Evolutionary conservation across 1,284 basidiomycete genomes (phyloP), one percentile per base, ranked within the genome.

Genomic region (Trichosporon inkin): DNA sequence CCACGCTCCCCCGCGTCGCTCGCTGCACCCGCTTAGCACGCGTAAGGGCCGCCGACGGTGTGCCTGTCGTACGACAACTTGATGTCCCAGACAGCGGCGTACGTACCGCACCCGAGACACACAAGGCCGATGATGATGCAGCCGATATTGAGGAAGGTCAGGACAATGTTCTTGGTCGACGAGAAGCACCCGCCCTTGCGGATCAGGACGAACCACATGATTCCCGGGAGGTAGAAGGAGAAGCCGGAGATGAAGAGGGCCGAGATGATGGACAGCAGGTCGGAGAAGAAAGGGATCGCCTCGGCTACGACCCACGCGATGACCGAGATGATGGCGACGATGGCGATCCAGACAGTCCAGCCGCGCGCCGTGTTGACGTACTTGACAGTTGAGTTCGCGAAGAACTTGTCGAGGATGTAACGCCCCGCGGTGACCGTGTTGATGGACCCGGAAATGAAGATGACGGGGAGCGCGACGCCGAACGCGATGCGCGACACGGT

Each of bases 341-440:
- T 39, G 1, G 78, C 74, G 34, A 82, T 73, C 85, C 86, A 87
- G 2, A 80, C 76, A 14, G 72, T 64, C 37, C 72, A 65, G n/a
- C 81, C 79, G n/a, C 24, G 38, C 20, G 40, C 17, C 14, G 60
- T 58, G 38, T 73, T 70, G 56, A 78, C 68, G 60, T 74, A 75
- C 44, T 73, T 69, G 5, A 64, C 54, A 10, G 57, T 54, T 35
- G 40, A 53, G 37, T 51, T 53, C 19, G 38, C 6, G 37, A 55
- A 64, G 37, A 54, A 5, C 20, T 52, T 47, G 59, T 64, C 62
- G 39, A 64, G 47, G 44, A 58, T 41, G 57, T 52, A 64, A 11
- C 62, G 54, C 32, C 59, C 57, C 11, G 54, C 40, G 13, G 62
- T 64, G 32, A 61, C 59, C 3, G 59, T 58, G 55, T 58, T 58